Conservation (phyloP, 2,329 filamentous ascomycete genomes). For the Phoma herbarum region DNA sequence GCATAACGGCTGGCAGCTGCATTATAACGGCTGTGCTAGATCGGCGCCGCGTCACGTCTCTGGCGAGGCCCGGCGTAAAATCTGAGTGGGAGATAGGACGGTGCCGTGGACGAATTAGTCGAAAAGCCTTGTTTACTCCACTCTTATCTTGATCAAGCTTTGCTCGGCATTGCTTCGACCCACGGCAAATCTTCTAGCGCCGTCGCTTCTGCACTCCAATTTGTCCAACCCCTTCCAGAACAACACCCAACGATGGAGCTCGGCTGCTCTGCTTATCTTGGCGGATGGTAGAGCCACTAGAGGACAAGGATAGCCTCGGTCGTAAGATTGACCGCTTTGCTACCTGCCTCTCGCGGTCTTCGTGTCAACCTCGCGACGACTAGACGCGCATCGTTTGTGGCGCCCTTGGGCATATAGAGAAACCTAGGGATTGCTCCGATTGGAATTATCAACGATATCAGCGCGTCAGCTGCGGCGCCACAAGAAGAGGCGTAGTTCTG, state of each 20-base stretch:
- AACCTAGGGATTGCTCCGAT: no score
- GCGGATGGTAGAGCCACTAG: not conserved
- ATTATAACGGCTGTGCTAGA: constrained; percentile 14
- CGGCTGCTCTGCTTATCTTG: constrained; percentile 5
- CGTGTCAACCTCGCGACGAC: not conserved
- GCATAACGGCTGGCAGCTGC: constrained; percentile 9
- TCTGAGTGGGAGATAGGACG: constrained; percentile 14
- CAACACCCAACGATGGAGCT: not conserved
- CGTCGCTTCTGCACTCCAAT: not conserved
- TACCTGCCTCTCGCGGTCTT: not conserved
- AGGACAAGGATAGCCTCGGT: not conserved
- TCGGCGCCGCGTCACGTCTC: constrained; percentile 21
- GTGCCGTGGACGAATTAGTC: constrained; percentile 26
- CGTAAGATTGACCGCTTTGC: not conserved
- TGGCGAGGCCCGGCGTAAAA: constrained; percentile 10
- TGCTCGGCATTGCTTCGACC: constrained; percentile 27
- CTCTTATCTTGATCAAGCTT: constrained; percentile 33
- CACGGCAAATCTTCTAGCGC: constrained; percentile 7
- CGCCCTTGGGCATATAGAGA: not conserved
- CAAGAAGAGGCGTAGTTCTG: not conserved
- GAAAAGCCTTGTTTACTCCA: constrained; percentile 20
- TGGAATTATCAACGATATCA: no score
- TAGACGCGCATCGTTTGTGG: not conserved
- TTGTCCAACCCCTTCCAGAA: constrained; percentile 1
- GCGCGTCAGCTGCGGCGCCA: not conserved